Evolutionary conservation across 495 filamentous ascomycete species (phyloP), one percentile per base, ranked within the genome.

Genomic region (Aspergillus taichungensis): DNA sequence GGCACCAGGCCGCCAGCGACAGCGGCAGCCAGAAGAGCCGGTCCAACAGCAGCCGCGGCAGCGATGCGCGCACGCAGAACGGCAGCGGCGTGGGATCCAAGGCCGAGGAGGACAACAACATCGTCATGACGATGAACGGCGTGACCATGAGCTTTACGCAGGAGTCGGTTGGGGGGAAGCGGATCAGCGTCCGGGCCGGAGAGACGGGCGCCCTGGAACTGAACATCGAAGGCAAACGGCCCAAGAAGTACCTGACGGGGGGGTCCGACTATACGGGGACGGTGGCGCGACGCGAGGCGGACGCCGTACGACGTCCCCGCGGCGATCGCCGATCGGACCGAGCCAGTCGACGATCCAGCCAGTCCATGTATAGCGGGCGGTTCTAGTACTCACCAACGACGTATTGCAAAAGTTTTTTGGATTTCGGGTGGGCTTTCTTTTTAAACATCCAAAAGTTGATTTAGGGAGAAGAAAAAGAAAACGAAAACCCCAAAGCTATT

Each of bases 1-100:
- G 52, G 9, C 55, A 52, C 34, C 61, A 62, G 13, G 41, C 56
- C 2, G 63, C 55, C 12, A 72, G 68, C 42, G 70, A 73, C 39
- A 67, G 61, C 28, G 67, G 64, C 24, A 73, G 70, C 45, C 68
- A 68, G 40, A 69, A 72, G 41, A 72, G 61, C 48, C 64, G 63
- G 18, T 70, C 68, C 8, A 65, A 61, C 56, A 68, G 69, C 59
- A 71, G 68, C 50, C 66, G 64, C 29, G 68, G 60, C 28, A 72
- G 60, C 51, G 61, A 64, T 39, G 54, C 56, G 9, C 61, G 61
- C 12, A 64, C 59, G 8, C 56, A 54, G 29, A 53, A 50, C 33
- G 61, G 54, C 14, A 66, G 68, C 42, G 59, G 51, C n/a, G 54
- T 50, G 13, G 57, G 58, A 18, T 59, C 61, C 40, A 64, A 59